These are phyloP conservation scores for Phlyctochytrium arcticum DNA, from an alignment of 192 early-diverging fungal species.

Conservation along the genomic window DNA sequence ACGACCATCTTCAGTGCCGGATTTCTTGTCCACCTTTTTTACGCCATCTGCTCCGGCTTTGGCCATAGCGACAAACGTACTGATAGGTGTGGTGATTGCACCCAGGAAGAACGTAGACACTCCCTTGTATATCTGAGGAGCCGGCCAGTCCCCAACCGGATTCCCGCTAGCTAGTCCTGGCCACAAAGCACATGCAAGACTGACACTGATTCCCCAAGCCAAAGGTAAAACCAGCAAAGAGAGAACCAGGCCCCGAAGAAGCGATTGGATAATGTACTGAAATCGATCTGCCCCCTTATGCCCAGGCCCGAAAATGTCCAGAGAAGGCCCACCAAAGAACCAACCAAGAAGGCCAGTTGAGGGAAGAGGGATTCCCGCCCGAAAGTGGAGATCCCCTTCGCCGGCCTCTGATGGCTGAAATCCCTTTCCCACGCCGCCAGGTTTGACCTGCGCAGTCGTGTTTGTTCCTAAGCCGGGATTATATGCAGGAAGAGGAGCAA, in stretches of 20 bases:
- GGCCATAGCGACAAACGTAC: slow-evolving; percentile 13
- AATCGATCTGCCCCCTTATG: background rate
- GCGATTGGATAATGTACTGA: background rate
- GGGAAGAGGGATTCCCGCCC: background rate
- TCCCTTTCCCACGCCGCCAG: too few relatives aligned
- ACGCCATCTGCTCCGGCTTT: slow-evolving; percentile 7
- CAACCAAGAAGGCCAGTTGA: background rate
- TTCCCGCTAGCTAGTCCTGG: background rate
- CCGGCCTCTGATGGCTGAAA: too few relatives aligned
- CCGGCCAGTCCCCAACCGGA: slow-evolving; percentile 5
- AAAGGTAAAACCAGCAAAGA: background rate
- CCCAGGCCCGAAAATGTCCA: slow-evolving; percentile 15
- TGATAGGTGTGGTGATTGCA: slow-evolving; percentile 12
- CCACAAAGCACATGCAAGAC: slow-evolving; percentile 14
- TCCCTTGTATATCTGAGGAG: slow-evolving; percentile 17
- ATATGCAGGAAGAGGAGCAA: background rate
- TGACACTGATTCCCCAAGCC: slow-evolving; percentile 15
- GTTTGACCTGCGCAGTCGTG: background rate
- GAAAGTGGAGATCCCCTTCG: too few relatives aligned
- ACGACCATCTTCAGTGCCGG: background rate
- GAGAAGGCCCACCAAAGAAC: background rate
- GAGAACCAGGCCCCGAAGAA: background rate
- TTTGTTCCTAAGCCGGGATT: background rate
- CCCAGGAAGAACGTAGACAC: slow-evolving; percentile 15
- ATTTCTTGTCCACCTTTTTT: background rate